Conservation (phyloP, 371 early-diverging fungal species). For the Saksenaea oblongispora region DNA sequence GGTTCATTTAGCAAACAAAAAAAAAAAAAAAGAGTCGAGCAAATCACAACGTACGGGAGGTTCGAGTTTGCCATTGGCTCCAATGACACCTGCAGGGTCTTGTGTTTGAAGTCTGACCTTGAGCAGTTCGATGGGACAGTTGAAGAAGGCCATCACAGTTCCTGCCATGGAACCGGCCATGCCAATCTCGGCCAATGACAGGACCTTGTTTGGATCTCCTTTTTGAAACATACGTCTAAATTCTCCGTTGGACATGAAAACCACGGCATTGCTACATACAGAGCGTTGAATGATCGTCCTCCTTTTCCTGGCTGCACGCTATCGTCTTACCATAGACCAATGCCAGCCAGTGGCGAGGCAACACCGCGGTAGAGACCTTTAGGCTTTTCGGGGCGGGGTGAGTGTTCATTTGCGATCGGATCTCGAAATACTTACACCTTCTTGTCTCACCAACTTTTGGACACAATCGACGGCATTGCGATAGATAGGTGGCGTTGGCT, state of each 20-base stretch:
- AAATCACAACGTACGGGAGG: conserved; percentile 43
- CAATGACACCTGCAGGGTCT: conserved; percentile 43
- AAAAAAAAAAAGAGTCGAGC: conserved; percentile 3
- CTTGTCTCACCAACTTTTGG: conserved; percentile 63
- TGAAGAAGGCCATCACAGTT: conserved; percentile 80
- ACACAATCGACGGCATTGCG: conserved; percentile 75
- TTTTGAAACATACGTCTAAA: conserved; percentile 68
- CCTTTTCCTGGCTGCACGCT: conserved; percentile 3
- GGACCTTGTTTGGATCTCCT: conserved; percentile 45
- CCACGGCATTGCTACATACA: conserved; percentile 72
- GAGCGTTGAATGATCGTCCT: background rate
- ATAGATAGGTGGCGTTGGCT: conserved; percentile 70
- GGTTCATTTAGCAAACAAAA: conserved; percentile 7
- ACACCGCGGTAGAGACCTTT: conserved; percentile 84
- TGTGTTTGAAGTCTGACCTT: conserved; percentile 89
- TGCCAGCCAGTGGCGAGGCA: conserved; percentile 82
- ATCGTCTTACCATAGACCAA: conserved; percentile 74
- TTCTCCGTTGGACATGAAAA: conserved; percentile 81
- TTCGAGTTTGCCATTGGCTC: conserved; percentile 35
- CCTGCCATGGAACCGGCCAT: conserved; percentile 84
- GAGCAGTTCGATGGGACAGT: conserved; percentile 83
- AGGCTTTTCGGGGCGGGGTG: conserved; percentile 30
- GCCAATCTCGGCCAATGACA: conserved; percentile 61
- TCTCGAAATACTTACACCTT: conserved; percentile 63
- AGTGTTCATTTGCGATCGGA: background rate